Base-by-base conservation (phyloP, 1,284 basidiomycete species). In the Rhizoctonia solani region DNA sequence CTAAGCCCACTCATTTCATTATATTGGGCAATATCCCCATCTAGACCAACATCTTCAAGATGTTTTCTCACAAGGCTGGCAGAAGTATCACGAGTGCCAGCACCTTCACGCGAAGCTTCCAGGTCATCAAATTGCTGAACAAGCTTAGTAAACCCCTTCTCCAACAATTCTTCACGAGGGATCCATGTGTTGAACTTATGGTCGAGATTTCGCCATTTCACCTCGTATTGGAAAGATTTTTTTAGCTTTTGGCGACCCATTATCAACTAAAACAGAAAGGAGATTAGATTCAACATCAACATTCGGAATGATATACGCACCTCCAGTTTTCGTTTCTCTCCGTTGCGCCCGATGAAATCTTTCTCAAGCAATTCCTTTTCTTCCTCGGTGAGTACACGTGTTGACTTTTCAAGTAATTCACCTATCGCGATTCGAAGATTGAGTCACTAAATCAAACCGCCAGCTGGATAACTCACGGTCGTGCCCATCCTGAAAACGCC, bases 401-500 rank as follows among this genome's bases (percentile, higher is more conserved):
- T 96, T 3, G 85, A 86, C 80, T 98, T 98, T 79, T 97, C 94
- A 71, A 97, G 78, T 68, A 98, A 82, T 79, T 99, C 89, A 70
- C 88, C 88, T 90, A 72, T n/a, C n/a, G n/a, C n/a, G n/a, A n/a
- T n/a, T n/a, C n/a, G n/a, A n/a, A n/a, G n/a, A n/a, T n/a, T n/a
- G n/a, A n/a, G n/a, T n/a, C n/a, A n/a, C 88, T 90, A 72, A 63
- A 68, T 52, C 21, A 44, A 27, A 66, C 1, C 50, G 13, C 59
- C 21, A 25, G 19, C n/a, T 46, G 9, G 21, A 19, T 46, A 67
- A 81, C 87, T 72, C 83, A 88, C 95, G 91, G 82, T 99, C 96
- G 78, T 97, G 92, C 54, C 96, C 97, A 77, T 98, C 95, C 79
- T 98, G 95, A 87, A 95, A 99, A 74, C 96, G 91, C 96, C 96